Percentiles rank a stretch among this genome's conserved stretches.
Evolutionary conservation across 2,329 filamentous ascomycete genomes (phyloP).

Genomic region (Purpureocillium lavendulum): DNA sequence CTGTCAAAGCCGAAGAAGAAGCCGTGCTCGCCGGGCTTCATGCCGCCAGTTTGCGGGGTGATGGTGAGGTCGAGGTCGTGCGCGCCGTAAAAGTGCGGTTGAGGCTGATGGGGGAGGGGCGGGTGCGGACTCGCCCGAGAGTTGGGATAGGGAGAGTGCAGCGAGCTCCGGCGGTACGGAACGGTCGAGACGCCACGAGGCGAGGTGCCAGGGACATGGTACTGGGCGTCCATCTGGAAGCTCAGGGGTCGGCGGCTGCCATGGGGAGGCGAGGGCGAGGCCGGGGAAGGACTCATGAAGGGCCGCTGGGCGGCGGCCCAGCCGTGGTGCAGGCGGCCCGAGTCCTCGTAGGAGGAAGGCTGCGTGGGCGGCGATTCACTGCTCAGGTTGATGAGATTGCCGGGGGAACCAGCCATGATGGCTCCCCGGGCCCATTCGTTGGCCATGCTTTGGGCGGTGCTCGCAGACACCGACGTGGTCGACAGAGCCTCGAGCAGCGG

Average conservation of each 20-base stretch:
- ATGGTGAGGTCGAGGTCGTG: constrained; percentile 69
- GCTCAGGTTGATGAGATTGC: constrained; percentile 41
- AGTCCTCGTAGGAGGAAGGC: constrained; percentile 43
- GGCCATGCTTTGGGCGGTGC: constrained; percentile 36
- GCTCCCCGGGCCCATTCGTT: constrained; percentile 36
- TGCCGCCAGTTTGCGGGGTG: constrained; percentile 41
- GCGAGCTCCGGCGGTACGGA: constrained; percentile 35
- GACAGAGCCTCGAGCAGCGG: constrained; percentile 41
- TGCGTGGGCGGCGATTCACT: constrained; percentile 45
- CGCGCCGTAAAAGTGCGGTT: constrained; percentile 68
- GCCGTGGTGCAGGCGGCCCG: constrained; percentile 31
- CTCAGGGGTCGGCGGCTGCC: constrained; percentile 39
- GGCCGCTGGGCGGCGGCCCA: constrained; percentile 38
- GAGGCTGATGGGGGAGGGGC: constrained; percentile 66
- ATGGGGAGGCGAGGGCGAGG: constrained; percentile 30
- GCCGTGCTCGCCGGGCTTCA: constrained; percentile 58
- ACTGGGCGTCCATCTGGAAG: constrained; percentile 43
- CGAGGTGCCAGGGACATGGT: constrained; percentile 31
- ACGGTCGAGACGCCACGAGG: constrained; percentile 23
- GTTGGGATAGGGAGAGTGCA: constrained; percentile 41
- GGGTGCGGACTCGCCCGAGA: constrained; percentile 40
- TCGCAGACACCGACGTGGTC: constrained; percentile 38
- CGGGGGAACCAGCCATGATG: constrained; percentile 39
- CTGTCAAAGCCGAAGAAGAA: constrained; percentile 79
- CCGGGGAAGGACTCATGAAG: constrained; percentile 33